A percentile compares a stretch with the other conserved stretches of the same genome.
Evolutionary conservation across 2,329 filamentous ascomycete genomes (phyloP).

Genomic region (Cladobotryum mycophilum): DNA sequence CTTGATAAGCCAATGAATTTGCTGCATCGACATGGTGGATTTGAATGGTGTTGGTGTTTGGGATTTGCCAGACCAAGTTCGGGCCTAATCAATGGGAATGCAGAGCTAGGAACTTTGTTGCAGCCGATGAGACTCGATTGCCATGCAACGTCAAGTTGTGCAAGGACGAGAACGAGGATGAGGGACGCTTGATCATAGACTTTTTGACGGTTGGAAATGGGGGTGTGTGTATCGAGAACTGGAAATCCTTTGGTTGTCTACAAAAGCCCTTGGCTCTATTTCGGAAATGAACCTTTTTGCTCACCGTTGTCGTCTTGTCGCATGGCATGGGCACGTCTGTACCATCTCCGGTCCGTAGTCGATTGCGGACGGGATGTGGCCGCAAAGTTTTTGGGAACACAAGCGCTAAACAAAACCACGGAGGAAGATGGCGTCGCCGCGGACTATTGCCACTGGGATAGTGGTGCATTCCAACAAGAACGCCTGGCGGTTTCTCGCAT

Average conservation of each 20-base stretch:
- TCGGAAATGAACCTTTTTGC: neutral
- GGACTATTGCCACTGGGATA: slow-evolving; percentile 10
- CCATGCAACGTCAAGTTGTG: slow-evolving; percentile 5
- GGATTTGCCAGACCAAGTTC: neutral
- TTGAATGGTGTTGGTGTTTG: neutral
- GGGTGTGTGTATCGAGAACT: slow-evolving; percentile 1
- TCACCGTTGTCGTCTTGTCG: neutral
- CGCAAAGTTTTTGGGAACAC: slow-evolving; percentile 9
- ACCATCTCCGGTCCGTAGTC: slow-evolving; percentile 2
- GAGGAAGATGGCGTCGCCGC: slow-evolving; percentile 11
- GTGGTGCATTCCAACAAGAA: slow-evolving; percentile 2
- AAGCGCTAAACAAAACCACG: slow-evolving; percentile 10
- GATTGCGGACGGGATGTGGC: slow-evolving; percentile 8
- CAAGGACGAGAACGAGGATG: neutral
- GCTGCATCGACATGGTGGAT: neutral
- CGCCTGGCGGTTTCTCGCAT: neutral
- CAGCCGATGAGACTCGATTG: neutral
- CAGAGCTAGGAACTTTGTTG: neutral
- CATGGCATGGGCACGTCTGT: slow-evolving; percentile 1
- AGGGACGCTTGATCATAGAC: neutral
- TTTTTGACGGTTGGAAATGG: slow-evolving; percentile 6
- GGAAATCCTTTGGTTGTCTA: neutral
- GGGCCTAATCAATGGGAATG: neutral
- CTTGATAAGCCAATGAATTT: slow-evolving; percentile 4
- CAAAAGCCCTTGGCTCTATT: neutral